These are phyloP conservation scores for Lodderomyces margitis DNA, from an alignment of 1,139 yeast genomes.

Conservation along the genomic window DNA sequence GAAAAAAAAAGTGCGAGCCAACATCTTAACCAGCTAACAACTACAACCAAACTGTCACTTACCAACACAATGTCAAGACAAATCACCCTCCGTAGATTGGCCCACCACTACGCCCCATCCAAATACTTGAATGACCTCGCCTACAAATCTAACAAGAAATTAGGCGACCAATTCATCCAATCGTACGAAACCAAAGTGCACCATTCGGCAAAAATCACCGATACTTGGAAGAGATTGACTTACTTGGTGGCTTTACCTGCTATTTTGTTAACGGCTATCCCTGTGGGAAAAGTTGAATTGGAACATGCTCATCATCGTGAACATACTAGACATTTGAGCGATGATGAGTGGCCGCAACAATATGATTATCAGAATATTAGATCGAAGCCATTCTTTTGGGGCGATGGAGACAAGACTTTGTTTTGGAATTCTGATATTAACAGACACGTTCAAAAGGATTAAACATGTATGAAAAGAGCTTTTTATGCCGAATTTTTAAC, in stretches of 20 bases:
- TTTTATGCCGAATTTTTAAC: too few species aligned
- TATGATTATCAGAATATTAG: slow-evolving; percentile 91
- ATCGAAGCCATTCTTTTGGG: slow-evolving; percentile 91
- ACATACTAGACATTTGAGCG: slow-evolving; percentile 72
- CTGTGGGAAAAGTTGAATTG: slow-evolving; percentile 76
- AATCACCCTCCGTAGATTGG: slow-evolving; percentile 44
- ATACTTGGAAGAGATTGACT: slow-evolving; percentile 83
- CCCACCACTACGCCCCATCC: slow-evolving; percentile 41
- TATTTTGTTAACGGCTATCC: slow-evolving; percentile 69
- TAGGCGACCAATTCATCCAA: slow-evolving; percentile 45
- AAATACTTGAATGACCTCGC: slow-evolving; percentile 42
- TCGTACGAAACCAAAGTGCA: slow-evolving; percentile 58
- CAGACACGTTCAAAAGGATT: slow-evolving; percentile 57
- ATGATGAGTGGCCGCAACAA: slow-evolving; percentile 90
- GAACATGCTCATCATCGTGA: slow-evolving; percentile 89
- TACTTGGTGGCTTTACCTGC: slow-evolving; percentile 81
- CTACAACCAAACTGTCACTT: too few species aligned
- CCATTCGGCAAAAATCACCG: slow-evolving; percentile 76
- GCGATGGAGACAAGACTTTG: slow-evolving; percentile 94
- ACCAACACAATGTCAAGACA: slow-evolving; percentile 18
- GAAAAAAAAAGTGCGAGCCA: background rate
- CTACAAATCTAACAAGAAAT: slow-evolving; percentile 37
- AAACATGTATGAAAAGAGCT: background rate
- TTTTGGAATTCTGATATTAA: slow-evolving; percentile 95
- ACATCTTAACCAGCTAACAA: too few species aligned